Base-by-base conservation (phyloP, 805 yeast species). In the Kuraishia molischiana region DNA sequence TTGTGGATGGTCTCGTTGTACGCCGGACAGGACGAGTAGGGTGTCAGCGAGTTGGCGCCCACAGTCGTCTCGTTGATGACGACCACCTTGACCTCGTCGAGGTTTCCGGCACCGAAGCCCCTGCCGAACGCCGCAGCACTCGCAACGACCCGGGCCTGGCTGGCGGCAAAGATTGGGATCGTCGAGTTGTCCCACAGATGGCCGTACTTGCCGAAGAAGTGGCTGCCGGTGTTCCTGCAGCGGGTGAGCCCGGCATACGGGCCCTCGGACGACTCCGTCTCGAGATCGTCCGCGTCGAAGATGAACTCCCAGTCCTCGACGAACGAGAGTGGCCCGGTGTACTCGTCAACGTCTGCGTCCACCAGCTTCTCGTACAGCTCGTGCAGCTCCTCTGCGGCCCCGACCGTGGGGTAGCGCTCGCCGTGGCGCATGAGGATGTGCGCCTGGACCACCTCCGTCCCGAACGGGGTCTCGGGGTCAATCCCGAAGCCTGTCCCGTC, bases 391-490 rank as follows among this genome's bases (percentile, higher is more conserved):
- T 36, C 19, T 1, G 48, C 54, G 3, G 66, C 59, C n/a, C 62
- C 58, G 3, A 47, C 54, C 3, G 82, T 69, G 3, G 85, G 86
- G 50, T 66, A 82, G 45, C 95, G 64, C 54, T 84, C 92, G 17
- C 90, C 94, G 51, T 85, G 94, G 50, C 95, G 70, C 46, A 78
- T 76, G 37, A 81, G 58, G 18, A 82, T 58, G 46, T 80, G 86
- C 8, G 81, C 85, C 54, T 82, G 90, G 46, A 73, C 74, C 39
- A 78, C 62, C 4, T 56, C 48, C 54, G 84, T 78, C 33, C 61
- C 62, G 6, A 54, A 61, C 26, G 82, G 79, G 2, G 62, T 45
- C 8, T 60, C 72, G 17, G 65, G 52, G 13, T 69, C 57, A 29
- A 77, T 66, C 3, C 82, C 83, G 46, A 54, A 71, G 1, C 81